Evolutionary conservation across 192 early-diverging fungal species (phyloP).

Genomic region (Coemansia sp.): DNA sequence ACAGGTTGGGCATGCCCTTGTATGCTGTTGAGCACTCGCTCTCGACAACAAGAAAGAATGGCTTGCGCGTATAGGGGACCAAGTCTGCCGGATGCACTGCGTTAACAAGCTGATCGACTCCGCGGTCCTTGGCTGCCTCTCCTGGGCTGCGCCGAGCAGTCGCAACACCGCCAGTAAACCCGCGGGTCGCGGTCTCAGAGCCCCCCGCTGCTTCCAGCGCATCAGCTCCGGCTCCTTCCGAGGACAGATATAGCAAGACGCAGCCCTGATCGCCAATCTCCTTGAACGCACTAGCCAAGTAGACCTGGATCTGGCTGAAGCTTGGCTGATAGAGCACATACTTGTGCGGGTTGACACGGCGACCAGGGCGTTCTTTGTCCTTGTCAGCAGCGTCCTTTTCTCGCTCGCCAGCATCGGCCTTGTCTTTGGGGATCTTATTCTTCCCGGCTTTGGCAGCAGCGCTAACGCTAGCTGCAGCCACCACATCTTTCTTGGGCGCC

Average conservation of each 20-base stretch:
- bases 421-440: conserved; percentile 1
- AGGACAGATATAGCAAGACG: conserved; percentile 85
- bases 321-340: conserved; percentile 89
- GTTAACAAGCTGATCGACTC: conserved; percentile 57
- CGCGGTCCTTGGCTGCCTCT: conserved; percentile 28
- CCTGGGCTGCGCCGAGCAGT: conserved; percentile 36
- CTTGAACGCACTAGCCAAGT: conserved; percentile 85
- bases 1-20: conserved; percentile 79
- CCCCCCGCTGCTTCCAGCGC: background rate
- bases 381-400: conserved; percentile 1
- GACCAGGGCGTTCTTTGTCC: conserved; percentile 13
- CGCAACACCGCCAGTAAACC: conserved; percentile 44
- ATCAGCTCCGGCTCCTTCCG: conserved; percentile 59
- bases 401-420: background rate
- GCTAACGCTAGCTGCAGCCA: background rate
- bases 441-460: background rate
- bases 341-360: conserved; percentile 78
- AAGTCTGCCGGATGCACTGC: conserved; percentile 87
- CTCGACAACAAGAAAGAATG: conserved; percentile 91
- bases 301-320: conserved; percentile 85
- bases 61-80: conserved; percentile 90
- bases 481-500: background rate
- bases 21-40: conserved; percentile 85
- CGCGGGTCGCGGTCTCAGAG: conserved; percentile 9
- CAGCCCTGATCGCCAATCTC: conserved; percentile 85